Conservation (phyloP, 768 basidiomycete genomes). For the Leccinellum luteum region DNA sequence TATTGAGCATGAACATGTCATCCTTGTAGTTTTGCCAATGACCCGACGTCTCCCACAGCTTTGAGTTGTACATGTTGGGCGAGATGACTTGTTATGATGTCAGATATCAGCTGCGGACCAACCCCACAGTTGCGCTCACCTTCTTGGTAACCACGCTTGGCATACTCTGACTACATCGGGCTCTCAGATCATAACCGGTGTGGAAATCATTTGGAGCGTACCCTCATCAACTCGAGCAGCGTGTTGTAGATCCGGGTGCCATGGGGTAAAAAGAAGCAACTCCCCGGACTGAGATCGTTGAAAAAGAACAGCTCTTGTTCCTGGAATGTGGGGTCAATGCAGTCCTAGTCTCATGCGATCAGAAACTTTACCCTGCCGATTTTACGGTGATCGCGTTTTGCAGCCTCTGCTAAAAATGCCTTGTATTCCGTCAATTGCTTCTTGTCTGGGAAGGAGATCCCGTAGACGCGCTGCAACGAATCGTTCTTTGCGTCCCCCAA, state of each 20-base stretch:
- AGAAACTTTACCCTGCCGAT: conserved; percentile 71
- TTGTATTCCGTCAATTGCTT: conserved; percentile 96
- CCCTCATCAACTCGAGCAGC: conserved; percentile 86
- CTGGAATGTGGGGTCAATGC: conserved; percentile 30
- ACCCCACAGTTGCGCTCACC: conserved; percentile 39
- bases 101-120: neutral
- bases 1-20: conserved; percentile 92
- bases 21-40: conserved; percentile 99
- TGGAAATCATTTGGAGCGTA: conserved; percentile 37
- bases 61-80: conserved; percentile 95
- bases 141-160: conserved; percentile 94
- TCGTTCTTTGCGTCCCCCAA: conserved; percentile 92
- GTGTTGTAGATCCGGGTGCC: conserved; percentile 97
- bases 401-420: conserved; percentile 92
- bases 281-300: conserved; percentile 94
- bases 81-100: conserved; percentile 70
- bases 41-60: conserved; percentile 97
- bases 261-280: conserved; percentile 95
- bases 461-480: conserved; percentile 93
- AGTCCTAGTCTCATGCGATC: neutral
- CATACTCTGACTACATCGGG: conserved; percentile 73
- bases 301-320: conserved; percentile 99
- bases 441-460: conserved; percentile 98
- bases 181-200: conserved; percentile 1
- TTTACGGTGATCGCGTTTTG: conserved; percentile 96